Percentiles rank a stretch among this genome's conserved stretches.
phyloP scores from a whole-genome alignment of 768 basidiomycete genomes.

The Cytidiella melzeri region DNA sequence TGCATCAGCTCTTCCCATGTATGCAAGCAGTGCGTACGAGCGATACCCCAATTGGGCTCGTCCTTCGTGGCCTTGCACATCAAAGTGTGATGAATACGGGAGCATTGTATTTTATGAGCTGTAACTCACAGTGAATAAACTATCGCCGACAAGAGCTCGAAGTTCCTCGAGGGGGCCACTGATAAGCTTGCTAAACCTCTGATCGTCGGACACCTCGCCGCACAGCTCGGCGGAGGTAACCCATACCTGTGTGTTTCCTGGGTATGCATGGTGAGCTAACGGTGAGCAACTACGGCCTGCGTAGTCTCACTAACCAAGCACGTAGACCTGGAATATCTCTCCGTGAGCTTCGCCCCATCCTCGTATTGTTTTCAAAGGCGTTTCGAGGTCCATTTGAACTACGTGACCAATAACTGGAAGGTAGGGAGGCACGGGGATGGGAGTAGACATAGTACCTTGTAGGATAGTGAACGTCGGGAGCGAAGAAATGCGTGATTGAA shows the following conservation, averaged over 20 bases:
- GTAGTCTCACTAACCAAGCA: no score
- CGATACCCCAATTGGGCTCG: slow-evolving; percentile 40
- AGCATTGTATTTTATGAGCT: no score
- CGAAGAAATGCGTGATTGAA: no score
- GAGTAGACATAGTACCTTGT: slow-evolving; percentile 32
- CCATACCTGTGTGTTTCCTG: slow-evolving; percentile 17
- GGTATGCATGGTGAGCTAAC: no score
- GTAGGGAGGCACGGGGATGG: slow-evolving; percentile 36
- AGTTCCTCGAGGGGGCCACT: slow-evolving; percentile 27
- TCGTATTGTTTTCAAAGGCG: no score
- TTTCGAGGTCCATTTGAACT: slow-evolving; percentile 27
- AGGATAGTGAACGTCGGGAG: no score
- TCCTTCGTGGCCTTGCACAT: no score
- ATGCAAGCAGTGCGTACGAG: slow-evolving; percentile 27
- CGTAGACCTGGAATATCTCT: no score
- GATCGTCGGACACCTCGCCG: slow-evolving; percentile 36
- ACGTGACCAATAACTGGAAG: slow-evolving; percentile 38
- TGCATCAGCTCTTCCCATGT: not conserved
- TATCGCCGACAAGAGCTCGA: slow-evolving; percentile 33
- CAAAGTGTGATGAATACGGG: no score
- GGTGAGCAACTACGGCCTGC: no score
- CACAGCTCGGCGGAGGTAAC: slow-evolving; percentile 31
- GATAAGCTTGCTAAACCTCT: slow-evolving; percentile 34
- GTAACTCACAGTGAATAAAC: slow-evolving; percentile 29
- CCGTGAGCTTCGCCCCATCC: no score